Evolutionary conservation across 2,329 filamentous ascomycete genomes (phyloP).

Genomic region (Penicillium verrucosum): DNA sequence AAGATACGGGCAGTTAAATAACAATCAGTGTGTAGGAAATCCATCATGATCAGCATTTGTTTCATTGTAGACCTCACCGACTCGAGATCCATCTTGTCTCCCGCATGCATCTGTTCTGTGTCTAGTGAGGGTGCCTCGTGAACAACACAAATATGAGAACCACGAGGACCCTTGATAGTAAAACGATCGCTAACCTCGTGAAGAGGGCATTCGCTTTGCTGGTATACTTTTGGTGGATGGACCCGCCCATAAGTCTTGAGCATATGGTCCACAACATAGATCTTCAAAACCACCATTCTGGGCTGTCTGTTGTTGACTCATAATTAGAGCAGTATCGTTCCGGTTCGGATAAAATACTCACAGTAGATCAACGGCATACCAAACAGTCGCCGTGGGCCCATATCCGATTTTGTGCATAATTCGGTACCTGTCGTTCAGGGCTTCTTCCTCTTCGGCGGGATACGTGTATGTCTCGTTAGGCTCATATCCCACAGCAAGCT

Average conservation of each 20-base stretch:
- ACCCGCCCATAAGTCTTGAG: constrained; percentile 18
- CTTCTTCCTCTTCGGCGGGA: constrained; percentile 16
- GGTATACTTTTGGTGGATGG: constrained; percentile 3
- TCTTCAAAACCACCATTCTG: constrained; percentile 18
- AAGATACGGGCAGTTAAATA: constrained; percentile 1
- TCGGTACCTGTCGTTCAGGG: constrained; percentile 24
- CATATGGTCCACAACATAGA: constrained; percentile 20
- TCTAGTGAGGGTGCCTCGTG: constrained; percentile 10
- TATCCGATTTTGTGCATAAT: constrained; percentile 27
- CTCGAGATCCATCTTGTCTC: neutral
- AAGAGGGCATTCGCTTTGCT: constrained; percentile 12
- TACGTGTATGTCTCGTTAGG: constrained; percentile 17
- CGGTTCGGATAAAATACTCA: neutral
- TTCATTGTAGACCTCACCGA: neutral
- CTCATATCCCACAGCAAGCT: constrained; percentile 13
- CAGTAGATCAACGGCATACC: constrained; percentile 13
- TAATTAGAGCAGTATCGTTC: neutral
- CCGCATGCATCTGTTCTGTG: neutral
- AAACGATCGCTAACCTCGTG: constrained; percentile 21
- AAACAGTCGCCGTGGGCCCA: constrained; percentile 28
- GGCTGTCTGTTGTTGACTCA: neutral
- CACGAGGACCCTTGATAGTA: constrained; percentile 14
- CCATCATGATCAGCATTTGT: constrained; percentile 1
- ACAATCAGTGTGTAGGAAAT: constrained; percentile 5
- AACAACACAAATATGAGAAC: constrained; percentile 23